Evolutionary conservation across 2,329 filamentous ascomycete genomes (phyloP).

Genomic region (Aspergillus fumigatus): DNA sequence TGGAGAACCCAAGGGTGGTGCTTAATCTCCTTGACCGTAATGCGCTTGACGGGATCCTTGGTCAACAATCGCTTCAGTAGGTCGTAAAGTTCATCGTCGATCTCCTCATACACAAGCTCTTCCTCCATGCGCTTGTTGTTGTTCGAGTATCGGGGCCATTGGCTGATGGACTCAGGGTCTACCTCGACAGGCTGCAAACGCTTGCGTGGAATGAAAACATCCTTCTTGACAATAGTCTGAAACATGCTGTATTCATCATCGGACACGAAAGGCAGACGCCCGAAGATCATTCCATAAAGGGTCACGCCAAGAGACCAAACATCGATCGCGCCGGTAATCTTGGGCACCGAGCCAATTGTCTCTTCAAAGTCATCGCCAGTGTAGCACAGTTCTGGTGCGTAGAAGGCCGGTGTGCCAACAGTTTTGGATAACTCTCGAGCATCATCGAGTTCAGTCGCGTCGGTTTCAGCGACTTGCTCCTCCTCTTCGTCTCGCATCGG

Average conservation of each 20-base stretch:
- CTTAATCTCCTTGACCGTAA: slow-evolving; percentile 87
- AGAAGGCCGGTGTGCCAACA: slow-evolving; percentile 95
- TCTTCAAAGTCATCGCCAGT: slow-evolving; percentile 62
- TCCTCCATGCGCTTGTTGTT: slow-evolving; percentile 70
- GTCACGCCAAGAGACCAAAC: slow-evolving; percentile 97
- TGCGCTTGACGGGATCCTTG: slow-evolving; percentile 85
- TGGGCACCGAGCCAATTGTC: slow-evolving; percentile 56
- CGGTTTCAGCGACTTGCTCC: slow-evolving; percentile 73
- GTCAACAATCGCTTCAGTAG: slow-evolving; percentile 73
- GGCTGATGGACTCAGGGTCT: slow-evolving; percentile 42
- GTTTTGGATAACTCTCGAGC: slow-evolving; percentile 97
- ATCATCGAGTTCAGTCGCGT: slow-evolving; percentile 83
- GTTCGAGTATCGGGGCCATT: slow-evolving; percentile 49
- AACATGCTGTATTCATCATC: slow-evolving; percentile 92
- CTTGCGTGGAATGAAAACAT: slow-evolving; percentile 80
- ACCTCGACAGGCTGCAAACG: slow-evolving; percentile 68
- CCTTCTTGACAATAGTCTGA: slow-evolving; percentile 81
- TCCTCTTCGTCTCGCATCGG: slow-evolving; percentile 78
- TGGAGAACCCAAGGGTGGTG: slow-evolving; percentile 86
- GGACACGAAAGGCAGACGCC: slow-evolving; percentile 86
- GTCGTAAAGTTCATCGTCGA: slow-evolving; percentile 75
- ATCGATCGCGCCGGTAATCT: slow-evolving; percentile 88
- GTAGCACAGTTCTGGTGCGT: slow-evolving; percentile 92
- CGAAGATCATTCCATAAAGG: slow-evolving; percentile 90
- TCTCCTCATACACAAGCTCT: slow-evolving; percentile 77